phyloP scores from a whole-genome alignment of 176 grass and related monocot genomes.

The Tillandsia leiboldiana region DNA sequence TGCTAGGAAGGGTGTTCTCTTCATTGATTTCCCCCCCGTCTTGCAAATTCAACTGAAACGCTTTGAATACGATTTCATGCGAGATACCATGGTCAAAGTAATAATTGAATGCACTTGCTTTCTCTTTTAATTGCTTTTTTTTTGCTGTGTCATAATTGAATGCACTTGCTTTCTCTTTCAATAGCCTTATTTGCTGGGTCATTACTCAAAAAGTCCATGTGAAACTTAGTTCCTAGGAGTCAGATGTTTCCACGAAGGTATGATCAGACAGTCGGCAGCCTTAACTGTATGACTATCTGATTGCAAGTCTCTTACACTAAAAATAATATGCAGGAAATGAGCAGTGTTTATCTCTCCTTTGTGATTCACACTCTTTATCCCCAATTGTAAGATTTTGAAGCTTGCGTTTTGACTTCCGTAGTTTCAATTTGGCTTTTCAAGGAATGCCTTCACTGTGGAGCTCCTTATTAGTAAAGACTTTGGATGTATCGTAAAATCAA shows the following conservation, averaged over 20 bases:
- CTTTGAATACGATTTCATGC: slow-evolving; percentile 84
- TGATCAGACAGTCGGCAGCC: too few relatives aligned
- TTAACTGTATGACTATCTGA: too few relatives aligned
- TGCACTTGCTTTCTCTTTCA: background rate
- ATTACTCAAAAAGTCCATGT: background rate
- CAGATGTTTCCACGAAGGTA: too few relatives aligned
- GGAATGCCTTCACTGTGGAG: background rate
- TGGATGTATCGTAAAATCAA: background rate
- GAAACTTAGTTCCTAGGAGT: background rate
- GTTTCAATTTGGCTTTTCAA: background rate
- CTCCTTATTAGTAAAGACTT: background rate
- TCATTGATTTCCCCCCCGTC: slow-evolving; percentile 81
- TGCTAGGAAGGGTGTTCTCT: slow-evolving; percentile 84
- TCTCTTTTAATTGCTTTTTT: slow-evolving; percentile 9
- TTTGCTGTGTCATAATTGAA: background rate
- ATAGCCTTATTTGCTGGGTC: background rate
- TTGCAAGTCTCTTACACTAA: background rate
- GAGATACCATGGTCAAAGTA: slow-evolving; percentile 83
- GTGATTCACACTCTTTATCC: background rate
- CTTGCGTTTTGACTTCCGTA: background rate
- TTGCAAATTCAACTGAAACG: slow-evolving; percentile 95
- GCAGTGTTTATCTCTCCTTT: background rate
- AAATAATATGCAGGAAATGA: background rate
- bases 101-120: background rate
- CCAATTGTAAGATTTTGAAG: background rate